Evolutionary conservation across 2,329 filamentous ascomycete species (phyloP), one percentile per base, ranked within the genome.

Genomic region (Hymenotorrendiella dingleyae): DNA sequence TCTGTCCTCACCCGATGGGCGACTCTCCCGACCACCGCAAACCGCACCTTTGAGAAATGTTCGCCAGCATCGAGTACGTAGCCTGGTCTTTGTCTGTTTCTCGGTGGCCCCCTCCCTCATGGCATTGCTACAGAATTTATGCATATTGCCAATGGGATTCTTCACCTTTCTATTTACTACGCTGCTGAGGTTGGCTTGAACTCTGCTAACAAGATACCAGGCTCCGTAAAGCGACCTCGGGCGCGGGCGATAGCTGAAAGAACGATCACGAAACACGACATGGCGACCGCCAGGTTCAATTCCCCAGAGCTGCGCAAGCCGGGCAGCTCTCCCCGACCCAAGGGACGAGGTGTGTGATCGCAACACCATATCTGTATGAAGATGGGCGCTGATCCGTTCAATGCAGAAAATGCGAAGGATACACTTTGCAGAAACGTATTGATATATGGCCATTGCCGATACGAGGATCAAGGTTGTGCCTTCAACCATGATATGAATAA

Each of bases 371-470:
- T n/a, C n/a, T n/a, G n/a, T n/a, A n/a, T n/a, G n/a, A n/a, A n/a
- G n/a, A 21, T 6, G 16, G 22, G 33, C 43, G 39, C 54, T 58
- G 51, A 59, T 50, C 27, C 21, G 35, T 35, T 29, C 17, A 34
- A 19, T 35, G 44, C 53, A 84, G 83, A 86, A 67, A 86, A 85
- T 64, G 71, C 78, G 40, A 94, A 91, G 67, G 89, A 94, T 62
- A 94, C 87, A 6, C 76, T 91, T 44, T 96, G 89, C 68, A 84
- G 89, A 60, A 95, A 96, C 67, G 84, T 96, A 48, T 77, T 89
- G 49, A 94, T 96, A 57, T 95, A 94, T 64, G 89, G 89, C 43
- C 86, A 91, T 66, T 96, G 89, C 65, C 84, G 88, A 52, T 94
- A 89, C 66, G 86, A 94, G 69, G 87, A 94, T 61, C 83, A 86